Evolutionary conservation across 2,329 filamentous ascomycete genomes (phyloP).

Genomic region (Canariomyces notabilis): DNA sequence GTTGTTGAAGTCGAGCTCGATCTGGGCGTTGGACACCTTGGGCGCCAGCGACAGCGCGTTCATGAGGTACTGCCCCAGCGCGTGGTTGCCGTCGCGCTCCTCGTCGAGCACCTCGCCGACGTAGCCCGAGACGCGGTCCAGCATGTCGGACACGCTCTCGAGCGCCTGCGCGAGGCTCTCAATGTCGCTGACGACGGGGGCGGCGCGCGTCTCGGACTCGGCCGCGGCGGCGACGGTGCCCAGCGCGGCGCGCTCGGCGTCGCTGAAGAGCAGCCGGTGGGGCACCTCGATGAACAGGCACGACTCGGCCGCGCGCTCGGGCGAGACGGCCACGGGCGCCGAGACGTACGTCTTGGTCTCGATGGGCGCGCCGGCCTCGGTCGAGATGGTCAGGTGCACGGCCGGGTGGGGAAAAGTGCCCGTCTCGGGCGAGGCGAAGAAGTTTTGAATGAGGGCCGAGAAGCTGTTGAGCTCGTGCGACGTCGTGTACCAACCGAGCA

Average conservation of each 20-base stretch:
- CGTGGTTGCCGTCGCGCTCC: slow-evolving; percentile 81
- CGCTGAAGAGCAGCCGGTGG: slow-evolving; percentile 83
- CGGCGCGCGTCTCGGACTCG: slow-evolving; percentile 68
- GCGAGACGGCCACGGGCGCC: slow-evolving; percentile 87
- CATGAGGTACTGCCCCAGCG: slow-evolving; percentile 90
- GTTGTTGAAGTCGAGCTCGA: slow-evolving; percentile 99
- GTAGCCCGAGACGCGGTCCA: slow-evolving; percentile 88
- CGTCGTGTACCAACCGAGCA: slow-evolving; percentile 98
- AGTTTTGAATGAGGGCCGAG: slow-evolving; percentile 98
- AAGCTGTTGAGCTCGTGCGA: slow-evolving; percentile 97
- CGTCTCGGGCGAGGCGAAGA: slow-evolving; percentile 94
- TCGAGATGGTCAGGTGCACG: slow-evolving; percentile 91
- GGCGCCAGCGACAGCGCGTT: slow-evolving; percentile 88
- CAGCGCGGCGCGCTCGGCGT: slow-evolving; percentile 57
- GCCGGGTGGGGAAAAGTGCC: slow-evolving; percentile 97
- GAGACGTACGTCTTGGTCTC: slow-evolving; percentile 93
- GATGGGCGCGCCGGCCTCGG: slow-evolving; percentile 80
- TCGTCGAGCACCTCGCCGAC: slow-evolving; percentile 93
- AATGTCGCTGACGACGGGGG: slow-evolving; percentile 77
- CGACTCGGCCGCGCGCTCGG: slow-evolving; percentile 90
- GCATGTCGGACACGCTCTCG: slow-evolving; percentile 80
- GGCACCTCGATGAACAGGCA: slow-evolving; percentile 97
- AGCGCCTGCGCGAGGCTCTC: slow-evolving; percentile 81
- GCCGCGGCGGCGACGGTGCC: slow-evolving; percentile 81
- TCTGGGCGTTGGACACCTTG: slow-evolving; percentile 85